These are phyloP conservation scores for Nicotiana sylvestris DNA, from an alignment of 257 asterid genomes.

Conservation along the genomic window DNA sequence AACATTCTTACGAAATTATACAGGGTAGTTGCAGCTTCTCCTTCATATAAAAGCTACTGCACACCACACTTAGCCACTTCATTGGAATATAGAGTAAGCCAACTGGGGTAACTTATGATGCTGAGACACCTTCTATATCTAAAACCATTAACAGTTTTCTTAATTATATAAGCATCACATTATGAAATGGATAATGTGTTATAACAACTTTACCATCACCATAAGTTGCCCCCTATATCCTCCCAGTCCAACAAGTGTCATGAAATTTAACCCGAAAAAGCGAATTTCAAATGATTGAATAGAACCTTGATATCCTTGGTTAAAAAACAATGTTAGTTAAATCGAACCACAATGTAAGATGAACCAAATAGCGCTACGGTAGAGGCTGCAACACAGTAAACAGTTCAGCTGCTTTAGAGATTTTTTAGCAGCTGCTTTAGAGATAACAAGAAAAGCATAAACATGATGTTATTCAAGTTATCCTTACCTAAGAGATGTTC, in stretches of 20 bases:
- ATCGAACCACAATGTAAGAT: neutral
- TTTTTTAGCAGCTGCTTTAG: neutral
- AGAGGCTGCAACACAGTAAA: neutral
- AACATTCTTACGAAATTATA: neutral
- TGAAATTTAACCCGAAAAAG: neutral
- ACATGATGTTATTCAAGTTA: neutral
- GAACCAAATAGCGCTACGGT: neutral
- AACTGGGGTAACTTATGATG: neutral
- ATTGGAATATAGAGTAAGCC: neutral
- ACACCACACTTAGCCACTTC: neutral
- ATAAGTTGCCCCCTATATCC: neutral
- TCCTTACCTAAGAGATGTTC: constrained; percentile 54
- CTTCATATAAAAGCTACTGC: neutral
- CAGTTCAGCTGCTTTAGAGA: neutral
- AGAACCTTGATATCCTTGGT: neutral
- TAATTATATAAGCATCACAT: neutral
- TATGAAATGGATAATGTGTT: neutral
- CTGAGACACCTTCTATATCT: neutral
- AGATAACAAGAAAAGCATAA: neutral
- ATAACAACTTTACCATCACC: neutral
- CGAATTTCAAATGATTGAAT: neutral
- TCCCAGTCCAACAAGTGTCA: neutral
- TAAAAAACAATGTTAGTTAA: neutral
- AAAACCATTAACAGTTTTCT: neutral
- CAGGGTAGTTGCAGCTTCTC: neutral